Conservation (phyloP, 495 filamentous ascomycete genomes). For the Penicillium antarcticum region DNA sequence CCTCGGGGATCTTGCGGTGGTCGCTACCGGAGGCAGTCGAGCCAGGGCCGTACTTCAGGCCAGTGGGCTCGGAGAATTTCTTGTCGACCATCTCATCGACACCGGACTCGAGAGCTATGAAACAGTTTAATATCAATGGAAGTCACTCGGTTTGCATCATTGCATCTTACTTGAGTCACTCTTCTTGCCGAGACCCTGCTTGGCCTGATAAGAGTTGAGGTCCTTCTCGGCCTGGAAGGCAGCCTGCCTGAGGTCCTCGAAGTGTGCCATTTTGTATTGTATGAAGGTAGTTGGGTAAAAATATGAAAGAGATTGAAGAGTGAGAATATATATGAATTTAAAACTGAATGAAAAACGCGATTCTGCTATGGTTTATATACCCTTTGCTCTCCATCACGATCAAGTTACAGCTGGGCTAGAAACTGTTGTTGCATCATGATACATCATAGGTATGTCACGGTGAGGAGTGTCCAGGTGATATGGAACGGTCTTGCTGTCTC, state of each 20-base stretch:
- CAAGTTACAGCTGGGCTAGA: background rate
- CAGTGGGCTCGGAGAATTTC: constrained; percentile 41
- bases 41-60: constrained; percentile 44
- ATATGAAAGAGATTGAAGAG: background rate
- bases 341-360: background rate
- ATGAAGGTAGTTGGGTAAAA: background rate
- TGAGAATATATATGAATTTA: background rate
- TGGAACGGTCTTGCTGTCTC: background rate
- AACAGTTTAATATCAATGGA: background rate
- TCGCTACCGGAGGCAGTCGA: constrained; percentile 49
- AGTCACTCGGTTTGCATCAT: background rate
- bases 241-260: constrained; percentile 36
- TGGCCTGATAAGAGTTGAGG: constrained; percentile 52
- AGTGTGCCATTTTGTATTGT: constrained; percentile 28
- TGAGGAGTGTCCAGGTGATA: background rate
- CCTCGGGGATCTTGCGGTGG: constrained; percentile 46
- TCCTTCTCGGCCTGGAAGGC: constrained; percentile 47
- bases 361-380: background rate
- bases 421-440: constrained; percentile 29
- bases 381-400: background rate
- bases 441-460: constrained; percentile 43
- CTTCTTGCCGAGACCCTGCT: constrained; percentile 40
- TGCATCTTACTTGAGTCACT: constrained; percentile 45
- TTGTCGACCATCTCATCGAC: constrained; percentile 44
- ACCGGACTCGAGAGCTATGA: constrained; percentile 49